Conservation (phyloP, 306 rosid genomes). For the Macrotyloma uniflorum region DNA sequence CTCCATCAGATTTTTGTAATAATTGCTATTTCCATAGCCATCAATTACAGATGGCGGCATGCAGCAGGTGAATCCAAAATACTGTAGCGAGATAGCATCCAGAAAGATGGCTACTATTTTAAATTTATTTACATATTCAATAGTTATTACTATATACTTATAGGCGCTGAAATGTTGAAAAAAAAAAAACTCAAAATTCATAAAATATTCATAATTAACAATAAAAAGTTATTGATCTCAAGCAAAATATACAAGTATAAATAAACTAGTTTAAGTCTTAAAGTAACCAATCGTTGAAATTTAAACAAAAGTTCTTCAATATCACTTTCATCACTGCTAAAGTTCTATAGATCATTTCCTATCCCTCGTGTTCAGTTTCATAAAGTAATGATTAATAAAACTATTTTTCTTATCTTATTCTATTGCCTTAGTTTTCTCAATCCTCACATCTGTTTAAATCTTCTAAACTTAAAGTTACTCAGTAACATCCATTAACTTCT, state of each 20-base stretch:
- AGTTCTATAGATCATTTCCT: not conserved
- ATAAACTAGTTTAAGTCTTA: not conserved
- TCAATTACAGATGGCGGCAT: not conserved
- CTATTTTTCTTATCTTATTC: not conserved
- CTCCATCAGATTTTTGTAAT: not conserved
- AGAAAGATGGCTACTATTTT: not conserved
- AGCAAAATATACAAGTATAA: not conserved
- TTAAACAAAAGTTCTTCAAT: not conserved
- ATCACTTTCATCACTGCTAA: not conserved
- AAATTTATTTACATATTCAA: not conserved
- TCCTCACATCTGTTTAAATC: not conserved
- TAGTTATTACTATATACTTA: not conserved
- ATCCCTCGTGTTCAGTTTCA: not conserved
- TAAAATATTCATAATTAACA: not conserved
- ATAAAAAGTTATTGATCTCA: not conserved
- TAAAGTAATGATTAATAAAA: not conserved
- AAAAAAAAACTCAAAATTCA: not conserved
- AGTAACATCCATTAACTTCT: too few relatives aligned
- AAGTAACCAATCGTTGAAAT: not conserved
- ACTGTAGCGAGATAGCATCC: not conserved
- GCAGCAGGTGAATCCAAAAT: not conserved
- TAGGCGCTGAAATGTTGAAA: not conserved
- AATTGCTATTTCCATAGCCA: not conserved
- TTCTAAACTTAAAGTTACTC: not conserved
- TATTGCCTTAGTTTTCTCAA: not conserved